Evolutionary conservation across 768 basidiomycete genomes (phyloP), one percentile per base, ranked within the genome.

Genomic region (Boletus bicolor): DNA sequence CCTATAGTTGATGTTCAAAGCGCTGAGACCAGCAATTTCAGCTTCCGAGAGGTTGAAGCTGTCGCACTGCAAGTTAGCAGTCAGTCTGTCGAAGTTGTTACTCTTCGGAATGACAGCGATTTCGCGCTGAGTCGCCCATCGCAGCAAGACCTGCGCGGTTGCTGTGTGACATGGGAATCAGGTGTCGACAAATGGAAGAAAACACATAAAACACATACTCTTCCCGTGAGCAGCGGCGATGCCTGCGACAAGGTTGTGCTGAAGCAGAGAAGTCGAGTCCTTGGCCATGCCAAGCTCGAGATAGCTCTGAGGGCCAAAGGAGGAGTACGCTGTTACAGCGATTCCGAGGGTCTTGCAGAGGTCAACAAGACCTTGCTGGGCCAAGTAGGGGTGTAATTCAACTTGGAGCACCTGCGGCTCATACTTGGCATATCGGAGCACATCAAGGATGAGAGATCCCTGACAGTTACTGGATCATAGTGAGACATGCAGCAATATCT

Each of bases 41-140:
- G 75, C 75, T n/a, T 77, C 74, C 7, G 79, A 70, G 44, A 93
- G 76, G 59, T 83, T 71, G 58, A 80, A 79, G 35, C 67, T 67
- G 56, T 72, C 68, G 65, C 75, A 75, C 42, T 77, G 65, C 60
- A 86, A 61, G 74, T 83, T 83, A 59, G 74, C 62, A 19, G 64
- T 61, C 54, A 79, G 61, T 49, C 79, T 76, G 8, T 66, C 56
- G 4, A 58, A 49, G 59, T 75, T 62, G 67, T 82, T 83, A 48
- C 78, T 81, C 77, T 93, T 93, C 44, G 90, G 90, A 57, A 93
- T 81, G 44, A 91, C 84, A 35, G 85, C 84, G 56, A 91, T 77
- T 10, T 81, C 84, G 37, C 82, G 83, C 64, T 90, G 87, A 14
- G 85, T 87, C 2, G 87, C 82, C 90, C 90, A 93, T 60, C 88